A percentile compares a stretch with the other conserved stretches of the same genome.
phyloP scores from a whole-genome alignment of 495 filamentous ascomycete species.

The Aspergillus ostianus region DNA sequence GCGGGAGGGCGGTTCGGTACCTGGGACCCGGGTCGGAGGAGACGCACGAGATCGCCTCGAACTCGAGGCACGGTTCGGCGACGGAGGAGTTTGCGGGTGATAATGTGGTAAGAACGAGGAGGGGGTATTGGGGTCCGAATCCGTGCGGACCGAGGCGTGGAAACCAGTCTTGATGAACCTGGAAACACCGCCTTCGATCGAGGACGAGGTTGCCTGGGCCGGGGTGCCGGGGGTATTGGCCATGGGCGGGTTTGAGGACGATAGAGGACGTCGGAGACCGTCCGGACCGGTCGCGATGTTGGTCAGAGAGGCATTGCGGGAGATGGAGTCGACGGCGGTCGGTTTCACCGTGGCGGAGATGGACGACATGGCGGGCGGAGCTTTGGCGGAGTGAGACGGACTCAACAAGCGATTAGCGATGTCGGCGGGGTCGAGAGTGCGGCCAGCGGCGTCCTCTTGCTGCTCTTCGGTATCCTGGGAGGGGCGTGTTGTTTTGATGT shows the following conservation, averaged over 20 bases:
- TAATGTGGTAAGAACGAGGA: slow-evolving; percentile 51
- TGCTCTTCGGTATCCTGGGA: slow-evolving; percentile 16
- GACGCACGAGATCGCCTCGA: slow-evolving; percentile 25
- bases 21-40: slow-evolving; percentile 37
- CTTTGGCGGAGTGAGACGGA: slow-evolving; percentile 43
- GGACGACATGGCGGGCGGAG: slow-evolving; percentile 49
- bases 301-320: slow-evolving; percentile 38
- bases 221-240: slow-evolving; percentile 29
- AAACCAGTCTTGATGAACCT: slow-evolving; percentile 40
- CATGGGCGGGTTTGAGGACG: slow-evolving; percentile 27
- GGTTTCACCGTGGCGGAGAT: slow-evolving; percentile 47
- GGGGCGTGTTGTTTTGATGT: slow-evolving; percentile 9
- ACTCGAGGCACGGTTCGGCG: slow-evolving; percentile 27
- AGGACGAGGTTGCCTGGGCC: slow-evolving; percentile 42
- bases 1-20: slow-evolving; percentile 40
- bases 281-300: slow-evolving; percentile 38
- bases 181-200: slow-evolving; percentile 49
- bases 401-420: slow-evolving; percentile 43
- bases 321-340: slow-evolving; percentile 29
- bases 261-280: slow-evolving; percentile 33
- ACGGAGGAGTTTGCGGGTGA: slow-evolving; percentile 46
- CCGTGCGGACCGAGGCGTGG: slow-evolving; percentile 36
- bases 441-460: slow-evolving; percentile 17
- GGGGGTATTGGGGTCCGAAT: slow-evolving; percentile 50
- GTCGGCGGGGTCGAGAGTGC: slow-evolving; percentile 30